Evolutionary conservation across 2,329 filamentous ascomycete genomes (phyloP).

Genomic region (Cyclaneusma minus): DNA sequence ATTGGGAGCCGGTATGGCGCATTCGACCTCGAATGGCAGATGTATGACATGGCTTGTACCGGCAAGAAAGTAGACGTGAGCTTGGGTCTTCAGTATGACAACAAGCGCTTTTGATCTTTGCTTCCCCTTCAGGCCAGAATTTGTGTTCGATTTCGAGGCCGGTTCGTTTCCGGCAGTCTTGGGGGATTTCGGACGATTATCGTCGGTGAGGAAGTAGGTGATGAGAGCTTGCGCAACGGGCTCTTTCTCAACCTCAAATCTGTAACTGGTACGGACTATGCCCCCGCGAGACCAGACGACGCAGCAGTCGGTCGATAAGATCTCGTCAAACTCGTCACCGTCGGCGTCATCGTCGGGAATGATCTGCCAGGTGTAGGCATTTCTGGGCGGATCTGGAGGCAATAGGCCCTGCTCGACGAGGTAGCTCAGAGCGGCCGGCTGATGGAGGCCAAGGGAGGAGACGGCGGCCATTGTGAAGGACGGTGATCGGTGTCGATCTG

Average conservation of each 20-base stretch:
- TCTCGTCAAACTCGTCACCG: slow-evolving; percentile 12
- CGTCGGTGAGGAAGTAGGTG: slow-evolving; percentile 52
- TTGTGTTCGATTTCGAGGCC: slow-evolving; percentile 5
- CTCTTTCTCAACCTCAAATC: slow-evolving; percentile 76
- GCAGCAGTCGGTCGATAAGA: slow-evolving; percentile 41
- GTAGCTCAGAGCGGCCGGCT: slow-evolving; percentile 70
- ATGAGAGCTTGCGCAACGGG: slow-evolving; percentile 73
- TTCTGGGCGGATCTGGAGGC: slow-evolving; percentile 44
- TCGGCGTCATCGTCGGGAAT: slow-evolving; percentile 27
- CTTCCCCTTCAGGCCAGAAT: slow-evolving; percentile 10
- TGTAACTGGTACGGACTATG: slow-evolving; percentile 72
- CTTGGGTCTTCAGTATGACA: slow-evolving; percentile 82
- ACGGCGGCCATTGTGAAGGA: slow-evolving; percentile 63
- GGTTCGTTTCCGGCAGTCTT: slow-evolving; percentile 1
- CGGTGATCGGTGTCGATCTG: too few relatives aligned
- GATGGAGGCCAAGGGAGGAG: slow-evolving; percentile 80
- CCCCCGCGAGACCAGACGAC: slow-evolving; percentile 85
- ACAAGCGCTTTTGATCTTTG: slow-evolving; percentile 54
- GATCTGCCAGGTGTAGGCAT: slow-evolving; percentile 65
- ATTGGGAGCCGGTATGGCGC: slow-evolving; percentile 64
- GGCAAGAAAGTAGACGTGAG: slow-evolving; percentile 81
- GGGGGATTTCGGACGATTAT: slow-evolving; percentile 5
- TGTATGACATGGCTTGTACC: slow-evolving; percentile 82
- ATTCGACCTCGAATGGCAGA: slow-evolving; percentile 87
- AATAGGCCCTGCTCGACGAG: slow-evolving; percentile 70